These are phyloP conservation scores for Solanum hybrid DNA, from an alignment of 305 asterid genomes.

Conservation along the genomic window DNA sequence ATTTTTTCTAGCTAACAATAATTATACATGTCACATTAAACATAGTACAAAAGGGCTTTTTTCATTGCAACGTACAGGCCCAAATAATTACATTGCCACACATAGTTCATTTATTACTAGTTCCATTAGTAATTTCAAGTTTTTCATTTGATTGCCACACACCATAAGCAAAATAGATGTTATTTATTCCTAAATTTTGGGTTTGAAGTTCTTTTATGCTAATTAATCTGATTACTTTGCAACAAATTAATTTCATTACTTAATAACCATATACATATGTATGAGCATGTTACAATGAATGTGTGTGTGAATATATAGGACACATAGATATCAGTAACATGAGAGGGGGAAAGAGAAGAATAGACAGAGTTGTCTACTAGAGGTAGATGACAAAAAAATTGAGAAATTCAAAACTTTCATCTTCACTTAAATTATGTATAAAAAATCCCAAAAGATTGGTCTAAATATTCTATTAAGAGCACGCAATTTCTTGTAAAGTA, in stretches of 20 bases:
- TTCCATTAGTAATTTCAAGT: not conserved
- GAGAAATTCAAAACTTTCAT: slow-evolving; percentile 8
- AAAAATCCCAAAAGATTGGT: slow-evolving; percentile 6
- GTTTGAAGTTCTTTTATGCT: not conserved
- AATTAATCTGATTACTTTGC: not conserved
- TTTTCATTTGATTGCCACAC: not conserved
- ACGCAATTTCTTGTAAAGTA: slow-evolving; percentile 10
- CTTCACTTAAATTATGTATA: not conserved
- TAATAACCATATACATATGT: not conserved
- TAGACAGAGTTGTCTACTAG: not conserved
- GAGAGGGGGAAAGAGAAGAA: not conserved
- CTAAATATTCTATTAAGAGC: slow-evolving; percentile 1
- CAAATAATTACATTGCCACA: not conserved
- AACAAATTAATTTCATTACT: not conserved
- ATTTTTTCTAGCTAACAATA: not conserved
- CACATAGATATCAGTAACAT: not conserved
- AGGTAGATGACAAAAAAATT: not conserved
- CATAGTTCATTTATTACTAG: not conserved
- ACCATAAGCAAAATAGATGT: not conserved
- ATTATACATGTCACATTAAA: not conserved
- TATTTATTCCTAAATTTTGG: not conserved
- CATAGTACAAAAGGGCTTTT: not conserved
- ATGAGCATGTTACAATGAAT: not conserved
- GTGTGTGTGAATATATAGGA: not conserved
- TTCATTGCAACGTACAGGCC: not conserved